phyloP scores from a whole-genome alignment of 176 grass and related monocot species.

The Hyparrhenia diplandra region DNA sequence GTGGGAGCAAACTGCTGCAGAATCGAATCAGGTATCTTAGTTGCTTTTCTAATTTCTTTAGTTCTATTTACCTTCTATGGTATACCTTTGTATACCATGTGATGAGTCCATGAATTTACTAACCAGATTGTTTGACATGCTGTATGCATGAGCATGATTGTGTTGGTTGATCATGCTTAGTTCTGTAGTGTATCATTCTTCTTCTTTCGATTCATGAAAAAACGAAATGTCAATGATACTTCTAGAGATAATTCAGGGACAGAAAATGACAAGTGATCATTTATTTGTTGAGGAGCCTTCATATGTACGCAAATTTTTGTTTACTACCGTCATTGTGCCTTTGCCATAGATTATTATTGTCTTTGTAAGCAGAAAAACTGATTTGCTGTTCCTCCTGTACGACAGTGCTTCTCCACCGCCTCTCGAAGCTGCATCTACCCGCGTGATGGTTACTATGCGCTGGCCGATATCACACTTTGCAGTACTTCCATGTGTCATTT shows the following conservation, averaged over 20 bases:
- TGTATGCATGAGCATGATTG: background rate
- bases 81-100: conserved; percentile 18
- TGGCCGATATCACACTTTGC: conserved; percentile 81
- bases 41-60: background rate
- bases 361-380: conserved; percentile 17
- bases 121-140: background rate
- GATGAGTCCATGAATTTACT: background rate
- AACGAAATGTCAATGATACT: background rate
- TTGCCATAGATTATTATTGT: background rate
- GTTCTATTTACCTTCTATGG: background rate
- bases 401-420: conserved; percentile 81
- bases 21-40: conserved; percentile 82
- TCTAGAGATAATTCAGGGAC: background rate
- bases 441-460: conserved; percentile 95
- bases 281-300: background rate
- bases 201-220: background rate
- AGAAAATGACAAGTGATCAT: background rate
- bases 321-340: conserved; percentile 11
- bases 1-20: conserved; percentile 94
- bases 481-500: conserved; percentile 94
- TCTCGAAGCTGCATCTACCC: conserved; percentile 86
- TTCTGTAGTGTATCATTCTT: conserved; percentile 1
- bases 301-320: conserved; percentile 19
- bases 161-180: background rate
- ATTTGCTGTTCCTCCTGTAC: conserved; percentile 30